Evolutionary conservation across 208 protist genomes (phyloP).

Genomic region (Acanthamoeba rhysodes): DNA sequence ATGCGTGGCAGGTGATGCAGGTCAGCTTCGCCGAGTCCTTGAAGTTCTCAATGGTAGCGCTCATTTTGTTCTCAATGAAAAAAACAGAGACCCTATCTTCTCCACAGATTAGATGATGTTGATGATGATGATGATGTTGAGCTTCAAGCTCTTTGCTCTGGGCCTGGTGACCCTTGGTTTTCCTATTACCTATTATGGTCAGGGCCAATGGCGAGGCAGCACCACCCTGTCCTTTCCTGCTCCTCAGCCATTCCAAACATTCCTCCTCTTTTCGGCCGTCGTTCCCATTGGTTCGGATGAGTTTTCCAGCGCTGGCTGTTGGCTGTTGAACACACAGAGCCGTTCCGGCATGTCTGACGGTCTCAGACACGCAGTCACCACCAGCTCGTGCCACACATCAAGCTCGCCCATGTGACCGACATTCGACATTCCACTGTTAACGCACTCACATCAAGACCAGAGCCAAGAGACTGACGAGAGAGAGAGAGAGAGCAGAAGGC

Average conservation of each 20-base stretch:
- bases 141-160: too few relatives aligned
- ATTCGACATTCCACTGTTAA: background rate
- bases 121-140: too few relatives aligned
- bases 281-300: background rate
- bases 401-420: too few relatives aligned
- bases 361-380: too few relatives aligned
- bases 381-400: too few relatives aligned
- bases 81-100: too few relatives aligned
- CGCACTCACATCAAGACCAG: background rate
- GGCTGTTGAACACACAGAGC: too few relatives aligned
- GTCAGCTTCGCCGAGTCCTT: conserved; percentile 66
- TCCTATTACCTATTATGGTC: background rate
- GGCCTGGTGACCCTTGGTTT: too few relatives aligned
- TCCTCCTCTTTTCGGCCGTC: background rate
- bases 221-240: background rate
- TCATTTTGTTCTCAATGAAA: too few relatives aligned
- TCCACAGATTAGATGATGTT: too few relatives aligned
- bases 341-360: too few relatives aligned
- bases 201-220: background rate
- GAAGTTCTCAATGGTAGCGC: conserved; percentile 12
- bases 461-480: too few relatives aligned
- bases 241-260: background rate
- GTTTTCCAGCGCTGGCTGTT: background rate
- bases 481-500: background rate
- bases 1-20: conserved; percentile 92